A percentile compares a stretch with the other conserved stretches of the same genome.
These are phyloP conservation scores for Saturnispora gosingensis DNA, from an alignment of 805 yeast genomes.

Conservation along the genomic window DNA sequence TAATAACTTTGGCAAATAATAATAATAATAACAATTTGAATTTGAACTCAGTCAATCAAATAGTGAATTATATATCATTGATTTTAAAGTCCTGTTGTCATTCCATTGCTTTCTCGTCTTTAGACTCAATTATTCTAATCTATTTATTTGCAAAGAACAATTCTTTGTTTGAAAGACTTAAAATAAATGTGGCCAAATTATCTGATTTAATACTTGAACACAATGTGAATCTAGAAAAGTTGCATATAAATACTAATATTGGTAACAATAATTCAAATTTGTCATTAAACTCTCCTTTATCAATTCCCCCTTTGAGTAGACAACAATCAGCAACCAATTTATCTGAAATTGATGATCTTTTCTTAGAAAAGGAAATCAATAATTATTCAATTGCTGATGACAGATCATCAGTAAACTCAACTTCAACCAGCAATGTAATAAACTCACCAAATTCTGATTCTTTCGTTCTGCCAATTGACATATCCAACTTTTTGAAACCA, in stretches of 20 bases:
- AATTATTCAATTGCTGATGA: slow-evolving; percentile 5
- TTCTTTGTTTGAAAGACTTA: slow-evolving; percentile 29
- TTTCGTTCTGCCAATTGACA: slow-evolving; percentile 15
- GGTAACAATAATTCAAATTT: neutral
- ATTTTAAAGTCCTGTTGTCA: slow-evolving; percentile 48
- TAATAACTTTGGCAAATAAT: slow-evolving; percentile 31
- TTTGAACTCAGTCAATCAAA: neutral
- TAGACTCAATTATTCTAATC: slow-evolving; percentile 44
- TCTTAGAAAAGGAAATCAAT: slow-evolving; percentile 6
- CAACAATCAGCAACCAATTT: slow-evolving; percentile 8
- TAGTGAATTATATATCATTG: slow-evolving; percentile 47
- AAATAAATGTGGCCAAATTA: slow-evolving; percentile 27
- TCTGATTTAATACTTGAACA: slow-evolving; percentile 19
- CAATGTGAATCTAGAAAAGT: slow-evolving; percentile 5
- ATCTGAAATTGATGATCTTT: slow-evolving; percentile 10
- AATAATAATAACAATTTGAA: slow-evolving; percentile 26
- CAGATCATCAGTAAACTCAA: neutral
- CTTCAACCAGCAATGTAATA: neutral
- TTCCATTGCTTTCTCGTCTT: slow-evolving; percentile 40
- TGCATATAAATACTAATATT: neutral
- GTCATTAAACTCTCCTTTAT: neutral
- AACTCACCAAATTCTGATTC: neutral
- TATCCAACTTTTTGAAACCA: slow-evolving; percentile 35
- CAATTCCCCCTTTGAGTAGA: slow-evolving; percentile 9
- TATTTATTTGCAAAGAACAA: slow-evolving; percentile 39